Percentiles rank a stretch among this genome's conserved stretches.
Evolutionary conservation across 805 yeast genomes (phyloP).

Genomic region (Yamadazyma ubonensis): DNA sequence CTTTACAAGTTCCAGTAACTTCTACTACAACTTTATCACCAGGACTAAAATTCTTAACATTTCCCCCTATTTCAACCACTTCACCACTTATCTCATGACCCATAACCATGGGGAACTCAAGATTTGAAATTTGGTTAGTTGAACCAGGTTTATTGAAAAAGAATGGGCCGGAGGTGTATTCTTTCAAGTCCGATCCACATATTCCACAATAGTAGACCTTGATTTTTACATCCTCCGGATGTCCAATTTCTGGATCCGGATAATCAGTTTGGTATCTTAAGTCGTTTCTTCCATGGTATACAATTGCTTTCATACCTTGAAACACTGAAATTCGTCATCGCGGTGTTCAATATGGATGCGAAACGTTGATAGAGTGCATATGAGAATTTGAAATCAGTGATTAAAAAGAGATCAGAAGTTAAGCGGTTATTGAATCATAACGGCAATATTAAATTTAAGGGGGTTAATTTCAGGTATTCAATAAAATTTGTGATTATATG

Average conservation of each 20-base stretch:
- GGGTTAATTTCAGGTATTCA: no score
- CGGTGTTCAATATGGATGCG: no score
- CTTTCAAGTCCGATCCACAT: constrained; percentile 62
- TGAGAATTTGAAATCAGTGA: no score
- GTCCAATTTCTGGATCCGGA: constrained; percentile 28
- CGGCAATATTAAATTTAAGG: no score
- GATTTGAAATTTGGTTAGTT: constrained; percentile 48
- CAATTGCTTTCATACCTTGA: constrained; percentile 25
- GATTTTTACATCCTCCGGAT: constrained; percentile 49
- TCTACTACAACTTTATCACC: constrained; percentile 73
- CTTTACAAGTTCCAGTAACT: constrained; percentile 59
- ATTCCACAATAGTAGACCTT: constrained; percentile 63
- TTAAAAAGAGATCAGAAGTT: no score
- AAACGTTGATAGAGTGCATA: no score
- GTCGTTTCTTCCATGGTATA: constrained; percentile 22
- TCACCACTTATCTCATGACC: constrained; percentile 72
- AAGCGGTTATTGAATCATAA: no score
- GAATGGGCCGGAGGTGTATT: constrained; percentile 57
- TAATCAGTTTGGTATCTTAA: constrained; percentile 16
- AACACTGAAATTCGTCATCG: neutral
- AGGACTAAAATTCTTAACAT: constrained; percentile 44
- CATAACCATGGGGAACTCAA: constrained; percentile 37
- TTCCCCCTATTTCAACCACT: constrained; percentile 57
- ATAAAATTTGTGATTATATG: no score
- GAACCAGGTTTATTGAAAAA: constrained; percentile 48